Evolutionary conservation across 2,329 filamentous ascomycete species (phyloP), one percentile per base, ranked within the genome.

Genomic region (Coleophoma eucalyptorum): DNA sequence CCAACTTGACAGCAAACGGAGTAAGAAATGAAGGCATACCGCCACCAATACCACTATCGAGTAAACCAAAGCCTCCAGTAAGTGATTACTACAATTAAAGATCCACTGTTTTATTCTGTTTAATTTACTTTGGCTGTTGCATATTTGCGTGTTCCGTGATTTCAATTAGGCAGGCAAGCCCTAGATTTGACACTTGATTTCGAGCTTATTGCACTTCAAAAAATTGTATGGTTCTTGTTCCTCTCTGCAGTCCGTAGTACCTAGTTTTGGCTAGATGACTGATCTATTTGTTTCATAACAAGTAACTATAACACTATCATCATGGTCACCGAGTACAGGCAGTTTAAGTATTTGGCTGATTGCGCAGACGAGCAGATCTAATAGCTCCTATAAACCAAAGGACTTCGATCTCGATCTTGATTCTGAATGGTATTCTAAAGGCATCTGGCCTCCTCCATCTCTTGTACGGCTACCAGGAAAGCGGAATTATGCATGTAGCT

Each of bases 51-150:
- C 59, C 63, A 37, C 21, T 62, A 37, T 43, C 59, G 37, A 69
- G 58, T 41, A 69, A 67, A 48, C 67, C 67, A 18, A 66, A 64
- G 43, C 59, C 61, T 52, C 50, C 43, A 57, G 62, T 66, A 60
- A 65, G 63, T 65, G 50, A 50, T 40, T 40, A 56, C 47, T 53
- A 55, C 20, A 37, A 50, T 34, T 43, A 20, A 32, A 20, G 8
- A 11, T 18, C 15, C 19, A 38, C 37, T 38, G 13, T 38, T 10
- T 15, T 35, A 10, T 10, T 20, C 15, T 42, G 15, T 42, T 42
- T 42, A 15, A 15, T 20, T 16, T 6, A 5, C 18, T 42, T 42
- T 18, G 40, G 8, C 26, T 26, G 6, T 26, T 26, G 26, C 26
- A 8, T 26, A 26, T 26, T 26, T 26, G 6, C 10, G 26, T 26